A percentile compares a stretch with the other conserved stretches of the same genome.
phyloP scores from a whole-genome alignment of 805 yeast genomes.

The Pichia pseudocactophila region DNA sequence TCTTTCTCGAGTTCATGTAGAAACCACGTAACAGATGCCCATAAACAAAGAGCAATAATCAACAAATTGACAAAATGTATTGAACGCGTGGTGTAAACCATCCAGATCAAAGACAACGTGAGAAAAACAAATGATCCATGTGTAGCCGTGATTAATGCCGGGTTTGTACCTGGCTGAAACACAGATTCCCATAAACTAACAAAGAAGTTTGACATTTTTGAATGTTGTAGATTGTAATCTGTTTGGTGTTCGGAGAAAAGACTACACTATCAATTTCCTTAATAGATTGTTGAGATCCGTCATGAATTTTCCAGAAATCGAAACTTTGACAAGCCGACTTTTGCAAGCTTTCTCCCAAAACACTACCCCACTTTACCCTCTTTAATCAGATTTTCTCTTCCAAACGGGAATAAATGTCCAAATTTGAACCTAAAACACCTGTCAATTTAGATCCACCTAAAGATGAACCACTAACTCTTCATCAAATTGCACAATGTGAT shows the following conservation, averaged over 20 bases:
- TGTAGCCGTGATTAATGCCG: constrained; percentile 82
- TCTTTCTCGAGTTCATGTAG: constrained; percentile 51
- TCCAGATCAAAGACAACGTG: constrained; percentile 42
- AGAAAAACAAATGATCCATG: constrained; percentile 72
- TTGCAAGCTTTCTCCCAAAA: background rate
- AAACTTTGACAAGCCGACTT: no score
- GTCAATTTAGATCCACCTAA: constrained; percentile 45
- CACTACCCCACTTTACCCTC: background rate
- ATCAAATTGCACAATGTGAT: constrained; percentile 12
- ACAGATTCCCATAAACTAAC: constrained; percentile 82
- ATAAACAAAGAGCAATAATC: constrained; percentile 40
- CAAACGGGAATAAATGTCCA: no score
- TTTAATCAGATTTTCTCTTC: no score
- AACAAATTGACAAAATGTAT: constrained; percentile 56
- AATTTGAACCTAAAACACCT: constrained; percentile 38
- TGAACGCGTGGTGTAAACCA: constrained; percentile 53
- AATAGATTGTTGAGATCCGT: no score
- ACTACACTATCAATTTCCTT: no score
- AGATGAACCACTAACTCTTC: constrained; percentile 32
- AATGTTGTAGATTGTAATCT: no score
- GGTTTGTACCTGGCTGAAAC: constrained; percentile 88
- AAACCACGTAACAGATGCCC: constrained; percentile 86
- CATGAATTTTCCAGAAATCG: no score
- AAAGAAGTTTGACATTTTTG: constrained; percentile 29
- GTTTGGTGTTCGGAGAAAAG: no score